Evolutionary conservation across 1,139 yeast species (phyloP).

Genomic region (Candida sanyaensis): DNA sequence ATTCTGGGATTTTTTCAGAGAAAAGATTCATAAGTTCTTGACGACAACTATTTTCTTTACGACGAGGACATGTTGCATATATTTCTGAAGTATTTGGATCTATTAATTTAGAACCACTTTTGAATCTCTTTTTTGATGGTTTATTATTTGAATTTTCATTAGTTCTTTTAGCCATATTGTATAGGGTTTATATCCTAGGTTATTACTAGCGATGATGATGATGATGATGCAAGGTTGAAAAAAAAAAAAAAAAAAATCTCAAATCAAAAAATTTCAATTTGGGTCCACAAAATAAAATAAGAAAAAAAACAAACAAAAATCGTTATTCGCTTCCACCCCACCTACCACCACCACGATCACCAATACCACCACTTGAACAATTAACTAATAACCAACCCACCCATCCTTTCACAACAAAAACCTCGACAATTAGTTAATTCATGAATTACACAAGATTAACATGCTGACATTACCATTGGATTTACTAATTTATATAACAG

Average conservation of each 20-base stretch:
- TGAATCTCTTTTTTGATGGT: slow-evolving; percentile 38
- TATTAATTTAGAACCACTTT: slow-evolving; percentile 45
- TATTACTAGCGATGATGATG: not conserved
- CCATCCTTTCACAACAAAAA: too few relatives aligned
- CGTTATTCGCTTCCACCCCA: too few relatives aligned
- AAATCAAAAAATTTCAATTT: too few relatives aligned
- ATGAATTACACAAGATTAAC: not conserved
- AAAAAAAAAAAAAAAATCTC: not conserved
- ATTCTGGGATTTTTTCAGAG: slow-evolving; percentile 53
- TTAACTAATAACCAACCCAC: too few relatives aligned
- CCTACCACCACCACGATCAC: too few relatives aligned
- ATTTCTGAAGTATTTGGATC: slow-evolving; percentile 86
- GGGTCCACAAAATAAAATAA: too few relatives aligned
- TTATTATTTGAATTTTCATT: slow-evolving; percentile 16
- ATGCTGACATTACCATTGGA: slow-evolving; percentile 15
- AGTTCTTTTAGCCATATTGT: slow-evolving; percentile 27
- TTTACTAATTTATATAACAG: slow-evolving; percentile 12
- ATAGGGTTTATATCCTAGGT: not conserved
- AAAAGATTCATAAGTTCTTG: slow-evolving; percentile 70
- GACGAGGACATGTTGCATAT: slow-evolving; percentile 83
- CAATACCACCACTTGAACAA: too few relatives aligned
- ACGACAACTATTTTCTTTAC: slow-evolving; percentile 73
- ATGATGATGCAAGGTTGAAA: too few relatives aligned
- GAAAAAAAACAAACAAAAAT: too few relatives aligned
- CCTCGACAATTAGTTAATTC: too few relatives aligned